phyloP scores from a whole-genome alignment of 495 filamentous ascomycete genomes.

The Aspergillus sparsus region DNA sequence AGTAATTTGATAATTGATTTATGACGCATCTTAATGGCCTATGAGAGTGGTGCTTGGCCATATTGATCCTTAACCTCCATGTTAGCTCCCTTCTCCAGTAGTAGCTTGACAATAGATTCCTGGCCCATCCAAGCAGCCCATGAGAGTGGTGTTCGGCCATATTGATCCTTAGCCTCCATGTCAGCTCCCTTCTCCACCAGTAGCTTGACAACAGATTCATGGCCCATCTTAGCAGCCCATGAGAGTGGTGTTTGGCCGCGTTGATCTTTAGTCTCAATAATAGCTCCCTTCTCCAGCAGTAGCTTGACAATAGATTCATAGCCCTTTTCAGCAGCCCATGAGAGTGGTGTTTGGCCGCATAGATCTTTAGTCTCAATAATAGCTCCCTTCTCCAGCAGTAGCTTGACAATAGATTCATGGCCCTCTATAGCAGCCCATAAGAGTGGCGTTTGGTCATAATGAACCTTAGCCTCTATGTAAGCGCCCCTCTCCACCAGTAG shows the following conservation, averaged over 20 bases:
- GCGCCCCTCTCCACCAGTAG: neutral
- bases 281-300: neutral
- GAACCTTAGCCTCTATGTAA: neutral
- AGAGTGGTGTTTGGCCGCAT: neutral
- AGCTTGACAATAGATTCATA: neutral
- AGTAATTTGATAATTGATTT: too few relatives aligned
- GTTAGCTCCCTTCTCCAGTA: too few relatives aligned
- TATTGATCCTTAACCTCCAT: too few relatives aligned
- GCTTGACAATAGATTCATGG: neutral
- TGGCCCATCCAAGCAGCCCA: too few relatives aligned
- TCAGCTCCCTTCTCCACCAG: neutral
- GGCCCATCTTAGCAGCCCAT: neutral
- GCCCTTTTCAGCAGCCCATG: slow-evolving; percentile 1
- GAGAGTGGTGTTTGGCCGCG: neutral
- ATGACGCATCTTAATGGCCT: too few relatives aligned
- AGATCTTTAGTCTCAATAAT: neutral
- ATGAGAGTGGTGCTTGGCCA: too few relatives aligned
- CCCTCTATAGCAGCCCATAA: neutral
- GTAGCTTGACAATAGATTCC: too few relatives aligned
- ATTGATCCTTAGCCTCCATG: too few relatives aligned
- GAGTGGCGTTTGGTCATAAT: neutral
- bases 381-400: neutral
- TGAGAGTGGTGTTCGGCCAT: too few relatives aligned
- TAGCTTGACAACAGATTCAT: neutral
- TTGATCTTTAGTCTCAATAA: neutral